Percentiles rank a stretch among this genome's conserved stretches.
These are phyloP conservation scores for Penicillium sp. DNA, from an alignment of 2,329 filamentous ascomycete species.

Conservation along the genomic window DNA sequence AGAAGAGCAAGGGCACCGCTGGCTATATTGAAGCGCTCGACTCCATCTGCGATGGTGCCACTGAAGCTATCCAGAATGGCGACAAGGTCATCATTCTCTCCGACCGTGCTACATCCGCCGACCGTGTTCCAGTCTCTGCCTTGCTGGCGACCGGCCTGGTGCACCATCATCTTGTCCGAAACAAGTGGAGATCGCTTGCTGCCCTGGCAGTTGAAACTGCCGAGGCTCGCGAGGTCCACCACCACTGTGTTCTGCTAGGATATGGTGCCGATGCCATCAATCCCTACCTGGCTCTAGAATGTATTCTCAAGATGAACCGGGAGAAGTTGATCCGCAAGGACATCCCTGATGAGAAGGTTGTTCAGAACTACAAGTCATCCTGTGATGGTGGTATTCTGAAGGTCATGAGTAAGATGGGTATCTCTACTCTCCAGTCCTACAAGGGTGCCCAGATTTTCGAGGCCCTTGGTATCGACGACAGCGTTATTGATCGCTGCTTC, in stretches of 20 bases:
- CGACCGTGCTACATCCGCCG: slow-evolving; percentile 78
- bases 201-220: slow-evolving; percentile 88
- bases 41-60: slow-evolving; percentile 80
- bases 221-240: slow-evolving; percentile 94
- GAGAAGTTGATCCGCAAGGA: slow-evolving; percentile 92
- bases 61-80: slow-evolving; percentile 75
- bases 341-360: slow-evolving; percentile 74
- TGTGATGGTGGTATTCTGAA: slow-evolving; percentile 95
- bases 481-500: slow-evolving; percentile 91
- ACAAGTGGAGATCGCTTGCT: slow-evolving; percentile 89
- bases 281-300: slow-evolving; percentile 93
- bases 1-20: slow-evolving; percentile 75
- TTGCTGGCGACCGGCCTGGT: slow-evolving; percentile 89
- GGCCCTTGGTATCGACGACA: slow-evolving; percentile 87
- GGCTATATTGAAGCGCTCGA: slow-evolving; percentile 88
- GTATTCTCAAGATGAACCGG: slow-evolving; percentile 92
- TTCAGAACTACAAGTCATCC: slow-evolving; percentile 95
- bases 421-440: slow-evolving; percentile 92
- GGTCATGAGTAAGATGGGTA: slow-evolving; percentile 99
- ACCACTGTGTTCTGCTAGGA: slow-evolving; percentile 96
- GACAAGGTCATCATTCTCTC: slow-evolving; percentile 88
- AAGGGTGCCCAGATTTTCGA: slow-evolving; percentile 99
- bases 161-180: slow-evolving; percentile 90
- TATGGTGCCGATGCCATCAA: slow-evolving; percentile 94
- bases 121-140: slow-evolving; percentile 81